Conservation (phyloP, 1,139 yeast genomes). For the Yamadazyma atmosphaerica region DNA sequence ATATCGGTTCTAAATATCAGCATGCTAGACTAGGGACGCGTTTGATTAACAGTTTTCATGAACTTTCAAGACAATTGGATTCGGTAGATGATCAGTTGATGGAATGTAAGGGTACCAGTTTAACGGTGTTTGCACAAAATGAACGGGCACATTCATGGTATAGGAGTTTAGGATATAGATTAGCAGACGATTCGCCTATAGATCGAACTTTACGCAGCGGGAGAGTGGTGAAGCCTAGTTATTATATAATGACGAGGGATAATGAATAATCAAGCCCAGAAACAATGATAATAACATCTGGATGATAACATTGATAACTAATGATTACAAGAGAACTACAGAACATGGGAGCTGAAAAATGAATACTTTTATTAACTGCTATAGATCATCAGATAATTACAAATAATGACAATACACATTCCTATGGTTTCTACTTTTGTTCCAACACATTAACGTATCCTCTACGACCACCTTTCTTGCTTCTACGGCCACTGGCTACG, state of each 20-base stretch:
- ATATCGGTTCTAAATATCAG: conserved; percentile 34
- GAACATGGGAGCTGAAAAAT: too few species aligned
- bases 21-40: conserved; percentile 32
- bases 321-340: too few species aligned
- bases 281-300: too few species aligned
- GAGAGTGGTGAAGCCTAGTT: conserved; percentile 35
- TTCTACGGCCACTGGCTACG: conserved; percentile 46
- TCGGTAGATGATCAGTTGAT: conserved; percentile 4
- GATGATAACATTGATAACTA: too few species aligned
- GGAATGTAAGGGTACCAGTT: conserved; percentile 29
- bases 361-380: too few species aligned
- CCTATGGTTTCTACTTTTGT: too few species aligned
- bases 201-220: conserved; percentile 43
- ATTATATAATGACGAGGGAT: conserved; percentile 14
- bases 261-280: background rate
- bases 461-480: conserved; percentile 67
- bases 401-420: conserved; percentile 1
- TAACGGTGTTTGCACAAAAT: conserved; percentile 57
- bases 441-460: conserved; percentile 80
- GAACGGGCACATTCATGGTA: conserved; percentile 46
- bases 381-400: too few species aligned
- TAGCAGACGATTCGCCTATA: conserved; percentile 42
- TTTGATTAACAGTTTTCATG: conserved; percentile 33
- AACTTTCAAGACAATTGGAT: conserved; percentile 20
- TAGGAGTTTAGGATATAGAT: conserved; percentile 33